These are phyloP conservation scores for Stagonosporopsis cucurbitacearum DNA, from an alignment of 2,329 filamentous ascomycete species.

Conservation along the genomic window DNA sequence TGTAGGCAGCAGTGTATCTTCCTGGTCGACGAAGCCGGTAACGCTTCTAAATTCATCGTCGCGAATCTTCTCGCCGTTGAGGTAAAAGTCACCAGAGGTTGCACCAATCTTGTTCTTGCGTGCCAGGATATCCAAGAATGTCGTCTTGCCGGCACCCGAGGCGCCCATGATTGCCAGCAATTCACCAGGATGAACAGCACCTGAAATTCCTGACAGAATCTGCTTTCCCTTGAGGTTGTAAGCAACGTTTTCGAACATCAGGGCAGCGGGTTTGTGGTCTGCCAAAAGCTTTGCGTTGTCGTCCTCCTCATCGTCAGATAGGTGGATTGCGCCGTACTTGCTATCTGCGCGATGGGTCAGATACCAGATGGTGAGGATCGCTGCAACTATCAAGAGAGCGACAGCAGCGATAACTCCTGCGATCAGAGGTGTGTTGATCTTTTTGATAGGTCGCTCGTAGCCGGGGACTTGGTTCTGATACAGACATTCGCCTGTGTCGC, in stretches of 20 bases:
- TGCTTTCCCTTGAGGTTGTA: constrained; percentile 88
- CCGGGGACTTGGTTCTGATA: constrained; percentile 93
- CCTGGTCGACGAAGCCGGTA: constrained; percentile 96
- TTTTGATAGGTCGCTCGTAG: constrained; percentile 85
- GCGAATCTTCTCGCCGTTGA: constrained; percentile 89
- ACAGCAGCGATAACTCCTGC: constrained; percentile 88
- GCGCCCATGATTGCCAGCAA: constrained; percentile 98
- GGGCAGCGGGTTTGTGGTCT: constrained; percentile 87
- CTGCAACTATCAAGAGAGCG: constrained; percentile 85
- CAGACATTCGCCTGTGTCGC: constrained; percentile 87
- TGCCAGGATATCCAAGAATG: constrained; percentile 93
- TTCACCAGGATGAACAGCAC: constrained; percentile 92
- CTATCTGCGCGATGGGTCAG: constrained; percentile 74
- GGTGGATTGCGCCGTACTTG: constrained; percentile 73
- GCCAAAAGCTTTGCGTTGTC: constrained; percentile 85
- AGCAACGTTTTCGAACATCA: constrained; percentile 86
- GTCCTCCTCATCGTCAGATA: constrained; percentile 83
- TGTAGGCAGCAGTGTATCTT: constrained; percentile 95
- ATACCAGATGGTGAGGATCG: constrained; percentile 86
- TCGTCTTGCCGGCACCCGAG: constrained; percentile 96
- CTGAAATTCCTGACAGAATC: constrained; percentile 80
- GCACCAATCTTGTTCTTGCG: constrained; percentile 93
- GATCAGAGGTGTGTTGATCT: constrained; percentile 96
- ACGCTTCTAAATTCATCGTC: constrained; percentile 89
- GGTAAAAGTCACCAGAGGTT: constrained; percentile 80